Evolutionary conservation across 2,329 filamentous ascomycete genomes (phyloP).

Genomic region (Stromatinia cepivora): DNA sequence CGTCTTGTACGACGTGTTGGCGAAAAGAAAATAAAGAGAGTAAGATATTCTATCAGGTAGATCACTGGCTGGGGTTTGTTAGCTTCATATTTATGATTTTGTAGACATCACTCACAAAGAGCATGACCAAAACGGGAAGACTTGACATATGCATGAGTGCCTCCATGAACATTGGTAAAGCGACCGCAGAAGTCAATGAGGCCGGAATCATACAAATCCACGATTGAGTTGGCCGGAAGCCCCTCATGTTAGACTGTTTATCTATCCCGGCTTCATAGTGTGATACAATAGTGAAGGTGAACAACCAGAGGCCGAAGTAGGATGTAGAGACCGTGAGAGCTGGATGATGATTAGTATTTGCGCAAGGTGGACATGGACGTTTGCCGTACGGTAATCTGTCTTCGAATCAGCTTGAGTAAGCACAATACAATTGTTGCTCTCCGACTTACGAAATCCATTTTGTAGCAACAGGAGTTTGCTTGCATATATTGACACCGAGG

Average conservation of each 20-base stretch:
- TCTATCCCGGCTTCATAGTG: background rate
- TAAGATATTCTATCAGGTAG: constrained; percentile 31
- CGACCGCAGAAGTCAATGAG: constrained; percentile 30
- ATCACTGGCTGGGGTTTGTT: constrained; percentile 30
- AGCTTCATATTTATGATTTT: background rate
- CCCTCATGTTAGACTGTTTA: background rate
- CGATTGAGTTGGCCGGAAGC: background rate
- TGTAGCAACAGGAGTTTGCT: background rate
- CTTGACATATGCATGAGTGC: constrained; percentile 36
- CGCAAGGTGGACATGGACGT: no score
- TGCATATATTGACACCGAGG: background rate
- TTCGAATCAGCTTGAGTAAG: background rate
- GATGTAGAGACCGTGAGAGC: background rate
- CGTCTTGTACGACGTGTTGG: background rate
- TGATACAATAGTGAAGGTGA: background rate
- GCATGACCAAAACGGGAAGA: constrained; percentile 35
- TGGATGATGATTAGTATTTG: background rate
- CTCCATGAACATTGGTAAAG: constrained; percentile 35
- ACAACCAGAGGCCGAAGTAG: background rate
- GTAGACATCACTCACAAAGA: constrained; percentile 33
- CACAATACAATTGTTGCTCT: background rate
- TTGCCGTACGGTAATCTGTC: constrained; percentile 9
- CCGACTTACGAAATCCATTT: background rate
- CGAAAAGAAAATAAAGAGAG: constrained; percentile 23
- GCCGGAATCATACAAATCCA: constrained; percentile 32